Evolutionary conservation across 108 stramenopile species (phyloP).

Genomic region (Nitzschia sp.): DNA sequence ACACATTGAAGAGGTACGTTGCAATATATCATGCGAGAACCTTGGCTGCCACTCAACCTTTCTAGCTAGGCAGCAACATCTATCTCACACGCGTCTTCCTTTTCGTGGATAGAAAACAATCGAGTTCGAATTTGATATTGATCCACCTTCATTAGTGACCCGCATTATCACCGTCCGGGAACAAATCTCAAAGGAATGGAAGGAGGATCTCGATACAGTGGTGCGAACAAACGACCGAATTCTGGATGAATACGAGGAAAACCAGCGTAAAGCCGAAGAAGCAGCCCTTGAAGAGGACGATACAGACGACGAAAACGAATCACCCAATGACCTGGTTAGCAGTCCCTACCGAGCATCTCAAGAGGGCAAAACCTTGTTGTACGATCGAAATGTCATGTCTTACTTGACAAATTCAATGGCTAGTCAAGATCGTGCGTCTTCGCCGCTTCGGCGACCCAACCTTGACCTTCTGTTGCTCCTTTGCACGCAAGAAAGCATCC

Average conservation of each 20-base stretch:
- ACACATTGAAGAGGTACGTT: background rate
- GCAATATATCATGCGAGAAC: no score
- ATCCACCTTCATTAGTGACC: constrained; percentile 61
- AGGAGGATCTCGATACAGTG: constrained; percentile 62
- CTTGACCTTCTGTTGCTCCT: constrained; percentile 74
- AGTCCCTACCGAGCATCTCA: background rate
- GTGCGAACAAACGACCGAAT: constrained; percentile 41
- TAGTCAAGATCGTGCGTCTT: constrained; percentile 45
- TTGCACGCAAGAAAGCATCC: constrained; percentile 75
- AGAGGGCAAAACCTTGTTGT: constrained; percentile 14
- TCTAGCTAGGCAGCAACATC: no score
- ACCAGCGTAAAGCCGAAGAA: background rate
- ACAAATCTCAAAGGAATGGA: constrained; percentile 76
- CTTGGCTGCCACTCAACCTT: no score
- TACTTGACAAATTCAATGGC: constrained; percentile 46
- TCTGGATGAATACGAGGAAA: constrained; percentile 29
- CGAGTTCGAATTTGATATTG: constrained; percentile 65
- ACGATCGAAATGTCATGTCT: constrained; percentile 52
- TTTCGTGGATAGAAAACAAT: constrained; percentile 17
- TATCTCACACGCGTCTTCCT: background rate
- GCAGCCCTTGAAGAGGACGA: constrained; percentile 7
- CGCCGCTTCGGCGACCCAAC: constrained; percentile 70
- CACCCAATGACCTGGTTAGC: background rate
- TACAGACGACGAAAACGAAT: constrained; percentile 2
- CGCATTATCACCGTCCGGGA: constrained; percentile 74